Evolutionary conservation across 352 stramenopile genomes (phyloP), one percentile per base, ranked within the genome.

Genomic region (Phytopythium helicoides): DNA sequence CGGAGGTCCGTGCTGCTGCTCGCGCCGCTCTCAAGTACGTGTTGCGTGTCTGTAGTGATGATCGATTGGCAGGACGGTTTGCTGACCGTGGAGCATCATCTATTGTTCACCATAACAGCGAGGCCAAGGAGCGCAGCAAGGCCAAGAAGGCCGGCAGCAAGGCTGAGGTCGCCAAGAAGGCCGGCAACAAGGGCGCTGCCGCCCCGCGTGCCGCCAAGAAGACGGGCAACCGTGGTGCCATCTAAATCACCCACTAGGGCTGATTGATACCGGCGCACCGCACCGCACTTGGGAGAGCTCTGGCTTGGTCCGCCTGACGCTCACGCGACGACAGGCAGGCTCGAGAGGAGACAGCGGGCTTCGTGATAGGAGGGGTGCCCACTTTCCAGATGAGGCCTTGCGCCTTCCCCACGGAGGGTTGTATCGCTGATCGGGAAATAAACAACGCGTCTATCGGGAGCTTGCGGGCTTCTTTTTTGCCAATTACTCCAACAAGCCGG

Each of bases 1-100:
- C 87, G 48, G 83, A 96, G 55, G 81, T 98, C 56, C 87, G 94
- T 71, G 84, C 85, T 58, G 89, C 91, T 42, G 85, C 90, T 44
- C 88, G 89, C 55, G 92, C 93, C 40, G 96, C 94, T 47, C 78
- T 98, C 53, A 97, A 97, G 78, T 88, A 96, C 56, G 65, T 94
- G 18, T 2, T 22, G 82, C 10, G 18, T 52, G 3, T 28, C 12
- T 41, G 12, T 42, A 19, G 5, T n/a, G 8, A 16, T 22, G 3
- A 19, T 36, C 14, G 21, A 19, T 2, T 15, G n/a, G 8, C n/a
- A 33, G 0, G 6, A 28, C 10, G 18, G 31, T n/a, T 14, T n/a
- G 16, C 38, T 40, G 16, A 56, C 31, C 1, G 46, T 23, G 7
- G 6, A 11, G n/a, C 38, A 35, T 45, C 28, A 12, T n/a, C 25